phyloP scores from a whole-genome alignment of 371 early-diverging fungal genomes.

The Sporodiniella umbellata region DNA sequence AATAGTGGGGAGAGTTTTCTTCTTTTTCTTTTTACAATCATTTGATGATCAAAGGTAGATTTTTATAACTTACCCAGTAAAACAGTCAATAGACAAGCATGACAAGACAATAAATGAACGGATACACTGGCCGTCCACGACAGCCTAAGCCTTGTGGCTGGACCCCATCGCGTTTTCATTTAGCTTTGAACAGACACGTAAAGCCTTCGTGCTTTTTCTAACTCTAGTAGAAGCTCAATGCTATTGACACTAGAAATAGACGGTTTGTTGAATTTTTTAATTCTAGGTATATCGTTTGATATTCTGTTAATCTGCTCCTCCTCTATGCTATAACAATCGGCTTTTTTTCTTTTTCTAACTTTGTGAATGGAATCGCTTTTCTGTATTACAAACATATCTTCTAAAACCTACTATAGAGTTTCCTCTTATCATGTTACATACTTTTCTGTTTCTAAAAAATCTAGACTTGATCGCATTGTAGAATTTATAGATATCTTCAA shows the following conservation, averaged over 20 bases:
- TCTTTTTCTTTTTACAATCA: background rate
- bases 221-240: background rate
- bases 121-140: background rate
- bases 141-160: background rate
- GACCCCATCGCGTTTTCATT: background rate
- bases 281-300: too few relatives aligned
- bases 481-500: too few relatives aligned
- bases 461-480: too few relatives aligned
- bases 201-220: background rate
- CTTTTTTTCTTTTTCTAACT: too few relatives aligned
- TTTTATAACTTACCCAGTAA: background rate
- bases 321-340: too few relatives aligned
- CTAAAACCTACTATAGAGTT: too few relatives aligned
- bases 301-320: too few relatives aligned
- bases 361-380: too few relatives aligned
- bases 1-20: background rate
- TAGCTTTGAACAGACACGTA: background rate
- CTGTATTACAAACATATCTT: too few relatives aligned
- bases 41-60: background rate
- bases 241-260: background rate
- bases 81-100: background rate
- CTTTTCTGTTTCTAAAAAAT: too few relatives aligned
- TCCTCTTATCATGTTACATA: too few relatives aligned
- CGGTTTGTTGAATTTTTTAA: too few relatives aligned
- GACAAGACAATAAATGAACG: background rate